Conservation (phyloP, 768 basidiomycete genomes). For the Gloeopeniophorella convolvens region DNA sequence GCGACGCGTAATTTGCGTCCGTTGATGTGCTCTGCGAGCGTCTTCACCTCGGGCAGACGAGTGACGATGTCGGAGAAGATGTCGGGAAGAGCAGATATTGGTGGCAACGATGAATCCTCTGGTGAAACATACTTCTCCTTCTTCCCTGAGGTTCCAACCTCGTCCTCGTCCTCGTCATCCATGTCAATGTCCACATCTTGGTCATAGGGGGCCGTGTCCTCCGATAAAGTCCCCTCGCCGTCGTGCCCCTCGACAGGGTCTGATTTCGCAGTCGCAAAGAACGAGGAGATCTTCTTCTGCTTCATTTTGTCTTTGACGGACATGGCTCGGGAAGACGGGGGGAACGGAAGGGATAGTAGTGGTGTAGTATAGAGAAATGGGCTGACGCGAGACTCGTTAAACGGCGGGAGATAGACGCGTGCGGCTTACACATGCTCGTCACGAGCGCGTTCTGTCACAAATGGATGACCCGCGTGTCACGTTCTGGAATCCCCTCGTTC, state of each 20-base stretch:
- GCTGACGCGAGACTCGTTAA: neutral
- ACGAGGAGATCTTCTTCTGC: conserved; percentile 14
- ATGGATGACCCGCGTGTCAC: conserved; percentile 6
- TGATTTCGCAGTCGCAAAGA: conserved; percentile 8
- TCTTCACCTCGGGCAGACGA: conserved; percentile 57
- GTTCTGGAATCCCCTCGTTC: neutral
- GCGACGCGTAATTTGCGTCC: conserved; percentile 88
- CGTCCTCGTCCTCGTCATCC: conserved; percentile 27
- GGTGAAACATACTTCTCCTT: conserved; percentile 37
- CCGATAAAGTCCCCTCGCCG: conserved; percentile 4
- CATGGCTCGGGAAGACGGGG: conserved; percentile 3
- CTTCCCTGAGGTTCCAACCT: conserved; percentile 29
- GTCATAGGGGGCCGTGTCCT: neutral
- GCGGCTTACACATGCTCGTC: neutral
- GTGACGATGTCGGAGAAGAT: conserved; percentile 74
- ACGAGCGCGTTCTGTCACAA: conserved; percentile 12
- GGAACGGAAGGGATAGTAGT: neutral
- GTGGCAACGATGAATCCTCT: conserved; percentile 66
- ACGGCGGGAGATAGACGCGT: neutral
- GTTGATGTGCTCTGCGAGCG: conserved; percentile 55
- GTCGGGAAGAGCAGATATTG: conserved; percentile 61
- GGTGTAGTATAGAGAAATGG: neutral
- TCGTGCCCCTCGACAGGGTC: conserved; percentile 9
- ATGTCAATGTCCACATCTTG: conserved; percentile 1
- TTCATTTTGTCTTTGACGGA: conserved; percentile 17